phyloP scores from a whole-genome alignment of 2,329 filamentous ascomycete genomes.

The Tolypocladium tundrense region DNA sequence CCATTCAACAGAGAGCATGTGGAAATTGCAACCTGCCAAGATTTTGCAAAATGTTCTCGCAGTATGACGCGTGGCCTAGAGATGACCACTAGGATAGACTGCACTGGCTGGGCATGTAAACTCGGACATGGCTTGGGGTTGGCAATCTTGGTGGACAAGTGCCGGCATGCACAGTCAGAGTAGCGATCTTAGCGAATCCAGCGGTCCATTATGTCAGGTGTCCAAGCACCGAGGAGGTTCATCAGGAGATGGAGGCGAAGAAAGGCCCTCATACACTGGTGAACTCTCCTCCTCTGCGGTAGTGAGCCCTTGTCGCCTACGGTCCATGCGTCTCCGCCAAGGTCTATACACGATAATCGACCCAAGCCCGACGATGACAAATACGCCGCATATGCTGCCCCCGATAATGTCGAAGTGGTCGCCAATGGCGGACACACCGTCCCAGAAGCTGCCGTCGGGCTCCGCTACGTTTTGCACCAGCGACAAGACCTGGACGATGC shows the following conservation, averaged over 20 bases:
- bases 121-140: not conserved
- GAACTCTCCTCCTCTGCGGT: not conserved
- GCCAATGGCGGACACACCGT: conserved; percentile 65
- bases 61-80: not conserved
- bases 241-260: not conserved
- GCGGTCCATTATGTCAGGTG: not conserved
- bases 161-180: not conserved
- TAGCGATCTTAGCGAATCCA: not conserved
- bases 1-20: not conserved
- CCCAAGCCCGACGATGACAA: conserved; percentile 64
- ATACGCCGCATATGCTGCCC: conserved; percentile 75
- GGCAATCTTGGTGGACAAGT: not conserved
- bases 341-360: conserved; percentile 69
- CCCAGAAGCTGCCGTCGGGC: conserved; percentile 74
- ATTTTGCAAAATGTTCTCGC: not conserved
- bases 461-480: conserved; percentile 67
- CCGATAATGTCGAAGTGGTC: conserved; percentile 83
- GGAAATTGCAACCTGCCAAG: not conserved
- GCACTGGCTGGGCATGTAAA: not conserved
- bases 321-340: conserved; percentile 51
- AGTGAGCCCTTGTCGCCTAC: conserved; percentile 8
- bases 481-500: conserved; percentile 72
- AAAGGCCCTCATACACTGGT: not conserved
- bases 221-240: not conserved
- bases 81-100: not conserved